phyloP scores from a whole-genome alignment of 495 filamentous ascomycete species.

The Xylaria intraflava region DNA sequence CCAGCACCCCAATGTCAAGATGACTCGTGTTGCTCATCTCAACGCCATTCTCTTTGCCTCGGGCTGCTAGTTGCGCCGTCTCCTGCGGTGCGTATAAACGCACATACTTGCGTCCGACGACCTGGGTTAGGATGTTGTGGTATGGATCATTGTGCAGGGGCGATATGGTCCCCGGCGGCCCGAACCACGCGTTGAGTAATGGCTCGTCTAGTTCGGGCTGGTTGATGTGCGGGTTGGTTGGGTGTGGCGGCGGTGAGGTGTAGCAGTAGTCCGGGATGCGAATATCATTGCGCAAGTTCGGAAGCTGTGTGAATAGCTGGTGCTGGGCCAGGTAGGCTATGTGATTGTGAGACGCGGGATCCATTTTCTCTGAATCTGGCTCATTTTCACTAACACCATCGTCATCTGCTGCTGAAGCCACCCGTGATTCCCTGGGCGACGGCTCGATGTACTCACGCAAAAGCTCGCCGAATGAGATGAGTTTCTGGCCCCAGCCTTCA shows the following conservation, averaged over 20 bases:
- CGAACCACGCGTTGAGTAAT: conserved; percentile 86
- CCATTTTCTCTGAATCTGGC: background rate
- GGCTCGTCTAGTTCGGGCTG: conserved; percentile 47
- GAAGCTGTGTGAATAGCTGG: conserved; percentile 77
- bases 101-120: conserved; percentile 87
- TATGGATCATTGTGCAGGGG: conserved; percentile 92
- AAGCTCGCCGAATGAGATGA: conserved; percentile 72
- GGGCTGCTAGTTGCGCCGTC: conserved; percentile 54
- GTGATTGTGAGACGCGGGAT: conserved; percentile 9
- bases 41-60: conserved; percentile 60
- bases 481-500: conserved; percentile 74
- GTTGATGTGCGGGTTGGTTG: conserved; percentile 43
- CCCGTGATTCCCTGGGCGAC: background rate
- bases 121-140: conserved; percentile 86
- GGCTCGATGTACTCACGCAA: conserved; percentile 49
- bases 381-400: background rate
- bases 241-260: conserved; percentile 47
- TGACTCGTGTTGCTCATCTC: conserved; percentile 90
- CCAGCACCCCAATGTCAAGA: conserved; percentile 61
- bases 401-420: background rate
- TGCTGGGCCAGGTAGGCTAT: conserved; percentile 88
- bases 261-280: conserved; percentile 80
- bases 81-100: conserved; percentile 69
- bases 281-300: conserved; percentile 69
- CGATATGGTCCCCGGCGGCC: conserved; percentile 79